A percentile compares a stretch with the other conserved stretches of the same genome.
Evolutionary conservation across 768 basidiomycete genomes (phyloP).

Genomic region (Tricholoma sp.): DNA sequence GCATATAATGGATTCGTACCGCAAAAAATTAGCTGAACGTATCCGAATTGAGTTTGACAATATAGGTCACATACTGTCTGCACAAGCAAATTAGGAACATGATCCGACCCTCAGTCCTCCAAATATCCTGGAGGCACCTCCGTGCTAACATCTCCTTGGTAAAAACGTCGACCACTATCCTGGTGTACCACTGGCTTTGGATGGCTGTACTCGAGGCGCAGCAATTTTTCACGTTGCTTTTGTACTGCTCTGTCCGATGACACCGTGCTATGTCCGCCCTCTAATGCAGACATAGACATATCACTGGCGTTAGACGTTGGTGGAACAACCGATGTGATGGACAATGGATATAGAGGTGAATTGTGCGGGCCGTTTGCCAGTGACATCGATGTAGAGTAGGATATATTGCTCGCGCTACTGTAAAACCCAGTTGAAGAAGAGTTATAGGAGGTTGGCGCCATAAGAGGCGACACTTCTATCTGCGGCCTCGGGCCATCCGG

Average conservation of each 20-base stretch:
- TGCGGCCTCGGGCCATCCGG: neutral
- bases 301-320: neutral
- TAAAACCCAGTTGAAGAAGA: neutral
- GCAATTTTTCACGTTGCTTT: neutral
- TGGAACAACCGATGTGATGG: neutral
- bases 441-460: neutral
- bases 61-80: no score
- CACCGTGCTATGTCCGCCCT: neutral
- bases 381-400: neutral
- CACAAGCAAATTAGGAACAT: no score
- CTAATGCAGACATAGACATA: neutral
- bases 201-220: neutral
- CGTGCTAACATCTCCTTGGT: neutral
- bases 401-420: neutral
- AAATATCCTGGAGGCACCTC: neutral
- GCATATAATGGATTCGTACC: neutral
- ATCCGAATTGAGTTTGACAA: no score
- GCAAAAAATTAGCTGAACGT: neutral
- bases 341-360: neutral
- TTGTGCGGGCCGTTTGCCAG: neutral
- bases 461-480: neutral
- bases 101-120: neutral
- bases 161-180: neutral
- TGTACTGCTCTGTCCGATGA: neutral
- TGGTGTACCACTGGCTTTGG: neutral